Evolutionary conservation across 768 basidiomycete genomes (phyloP), one percentile per base, ranked within the genome.

Genomic region (Xerocomellus dryophilus): DNA sequence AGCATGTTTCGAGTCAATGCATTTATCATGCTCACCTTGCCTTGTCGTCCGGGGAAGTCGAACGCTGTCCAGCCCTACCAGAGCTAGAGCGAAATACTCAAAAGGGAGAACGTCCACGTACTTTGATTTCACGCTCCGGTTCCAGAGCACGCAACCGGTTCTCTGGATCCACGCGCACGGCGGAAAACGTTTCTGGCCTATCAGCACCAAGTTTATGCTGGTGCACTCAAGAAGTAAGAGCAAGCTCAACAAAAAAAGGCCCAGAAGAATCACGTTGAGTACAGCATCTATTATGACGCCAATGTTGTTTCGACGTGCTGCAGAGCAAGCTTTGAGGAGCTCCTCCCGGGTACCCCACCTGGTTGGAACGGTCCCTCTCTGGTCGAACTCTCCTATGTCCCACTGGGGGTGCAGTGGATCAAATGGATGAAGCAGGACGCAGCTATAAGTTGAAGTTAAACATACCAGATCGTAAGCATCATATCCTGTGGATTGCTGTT

Each of bases 321-420:
- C 71, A 54, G 77, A 73, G 63, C 88, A 87, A 21, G 90, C 90
- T 11, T 73, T 62, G 2, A 93, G 64, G 25, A 94, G 79, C 55
- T 96, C 88, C 27, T 90, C 82, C 60, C 84, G 88, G 12, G 88
- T 86, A 21, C 94, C 94, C 93, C 93, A 98, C 54, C 92, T 80
- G 1, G 94, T 96, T 15, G 75, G 68, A 31, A 83, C 66, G 15
- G 80, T 70, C 15, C 86, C 88, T 63, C 86, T 90, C 68, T 90
- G 90, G 47, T 86, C 59, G 57, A 93, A 93, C 71, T 93, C 90
- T 34, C 90, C 90, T 17, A 93, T 71, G 66, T 93, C 90, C 90
- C 91, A 93, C 90, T 93, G 48, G 31, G 17, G 25, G 17, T 44
- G 46, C 6, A 43, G 23, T 9, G n/a, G 50, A 21, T 27, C 34